Evolutionary conservation across 176 grass and related monocot genomes (phyloP), one percentile per base, ranked within the genome.

Genomic region (Hordeum marinum): DNA sequence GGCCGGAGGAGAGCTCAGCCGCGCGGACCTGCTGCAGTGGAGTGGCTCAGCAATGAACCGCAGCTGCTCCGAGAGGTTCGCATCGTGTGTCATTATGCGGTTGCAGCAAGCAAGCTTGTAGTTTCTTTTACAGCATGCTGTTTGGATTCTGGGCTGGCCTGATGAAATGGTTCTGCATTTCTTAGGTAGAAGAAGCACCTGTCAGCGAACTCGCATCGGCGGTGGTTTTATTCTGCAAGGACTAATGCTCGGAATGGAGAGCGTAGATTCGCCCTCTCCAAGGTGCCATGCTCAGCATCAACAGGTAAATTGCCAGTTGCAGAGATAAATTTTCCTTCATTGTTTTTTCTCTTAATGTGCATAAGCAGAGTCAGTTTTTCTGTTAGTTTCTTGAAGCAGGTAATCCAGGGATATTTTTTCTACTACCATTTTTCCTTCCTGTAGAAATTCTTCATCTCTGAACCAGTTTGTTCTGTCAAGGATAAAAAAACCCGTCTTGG

Each of bases 261-360:
- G 78, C 31, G 50, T 75, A 48, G 76, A 92, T 82, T 86, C 72
- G 37, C 80, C 85, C 23, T 90, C 88, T 2, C 88, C 71, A 34
- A 90, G 87, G 60, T 82, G 85, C 58, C 46, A 71, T 64, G 70
- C 75, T 72, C 87, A 84, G 55, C 71, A 82, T 69, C 86, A 36
- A 25, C 77, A 79, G 90, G 90, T 88, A 92, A 80, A 39, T 42
- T 41, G 63, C 15, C 37, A 2, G 24, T 52, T 43, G 21, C 36
- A n/a, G 39, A 27, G 25, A 68, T 23, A 27, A 76, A 45, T 67
- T 70, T 65, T 9, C 57, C 57, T 54, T 20, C 72, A 25, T 10
- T 50, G 54, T 78, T 82, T 45, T 54, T 24, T 24, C 3, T 37
- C 58, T 62, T 72, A 42, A 72, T 73, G 4, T 35, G 34, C 26